Evolutionary conservation across 2,329 filamentous ascomycete species (phyloP).

Genomic region (Monosporascus sp.): DNA sequence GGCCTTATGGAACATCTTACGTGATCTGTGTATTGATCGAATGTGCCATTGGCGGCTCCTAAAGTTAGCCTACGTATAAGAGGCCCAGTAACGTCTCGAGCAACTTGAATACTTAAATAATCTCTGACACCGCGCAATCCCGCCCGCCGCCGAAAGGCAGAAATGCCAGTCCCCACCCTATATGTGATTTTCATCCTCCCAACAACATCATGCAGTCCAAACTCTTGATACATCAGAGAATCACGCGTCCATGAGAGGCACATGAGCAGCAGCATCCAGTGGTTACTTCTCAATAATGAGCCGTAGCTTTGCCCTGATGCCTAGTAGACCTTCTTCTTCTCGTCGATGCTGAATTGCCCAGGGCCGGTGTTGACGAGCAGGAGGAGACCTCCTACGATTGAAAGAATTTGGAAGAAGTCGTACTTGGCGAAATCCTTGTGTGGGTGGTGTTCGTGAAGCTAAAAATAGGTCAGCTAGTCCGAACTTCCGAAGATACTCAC

Average conservation of each 20-base stretch:
- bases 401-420: conserved; percentile 99
- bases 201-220: not conserved
- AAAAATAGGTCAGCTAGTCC: conserved; percentile 20
- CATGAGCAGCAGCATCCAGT: not conserved
- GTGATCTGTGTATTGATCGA: not conserved
- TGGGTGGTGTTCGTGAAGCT: conserved; percentile 96
- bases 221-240: not conserved
- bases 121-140: not conserved
- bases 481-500: not conserved
- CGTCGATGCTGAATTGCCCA: conserved; percentile 95
- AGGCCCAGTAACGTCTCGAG: not conserved
- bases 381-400: conserved; percentile 93
- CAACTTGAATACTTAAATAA: not conserved
- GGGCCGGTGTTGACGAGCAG: conserved; percentile 98
- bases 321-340: conserved; percentile 99
- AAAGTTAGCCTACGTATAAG: not conserved
- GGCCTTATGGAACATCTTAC: not conserved
- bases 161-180: not conserved
- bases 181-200: not conserved
- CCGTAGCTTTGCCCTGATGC: not conserved
- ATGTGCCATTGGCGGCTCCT: not conserved
- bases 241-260: not conserved
- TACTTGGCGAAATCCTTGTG: conserved; percentile 99
- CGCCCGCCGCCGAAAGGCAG: not conserved
- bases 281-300: not conserved